A percentile compares a stretch with the other conserved stretches of the same genome.
These are phyloP conservation scores for Hypericum androsaemum DNA, from an alignment of 345 rosid genomes.

Conservation along the genomic window DNA sequence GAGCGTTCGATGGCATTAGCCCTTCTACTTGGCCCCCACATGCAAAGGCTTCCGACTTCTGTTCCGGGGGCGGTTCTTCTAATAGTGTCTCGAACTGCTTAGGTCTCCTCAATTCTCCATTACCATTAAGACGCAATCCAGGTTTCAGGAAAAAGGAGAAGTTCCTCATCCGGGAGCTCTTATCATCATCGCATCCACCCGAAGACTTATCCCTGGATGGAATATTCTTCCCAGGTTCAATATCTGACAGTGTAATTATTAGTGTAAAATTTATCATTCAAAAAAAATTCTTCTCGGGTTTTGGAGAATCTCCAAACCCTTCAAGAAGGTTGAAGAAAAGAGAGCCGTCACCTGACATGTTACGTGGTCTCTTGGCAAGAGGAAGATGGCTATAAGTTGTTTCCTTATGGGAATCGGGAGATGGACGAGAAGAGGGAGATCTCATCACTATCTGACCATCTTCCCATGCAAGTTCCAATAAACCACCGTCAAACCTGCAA, in stretches of 20 bases:
- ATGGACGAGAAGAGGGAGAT: slow-evolving; percentile 11
- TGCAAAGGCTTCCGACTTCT: slow-evolving; percentile 47
- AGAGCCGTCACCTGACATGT: too few species aligned
- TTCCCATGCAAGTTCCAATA: slow-evolving; percentile 30
- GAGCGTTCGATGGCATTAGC: too few species aligned
- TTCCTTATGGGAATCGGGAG: too few species aligned
- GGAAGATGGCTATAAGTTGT: too few species aligned
- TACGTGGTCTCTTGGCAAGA: too few species aligned
- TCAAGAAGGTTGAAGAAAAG: too few species aligned
- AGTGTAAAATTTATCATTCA: too few species aligned
- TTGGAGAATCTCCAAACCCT: neutral
- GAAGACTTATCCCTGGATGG: slow-evolving; percentile 9
- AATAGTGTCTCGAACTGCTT: neutral
- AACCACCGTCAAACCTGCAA: slow-evolving; percentile 31
- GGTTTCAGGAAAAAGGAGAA: slow-evolving; percentile 21
- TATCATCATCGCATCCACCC: too few species aligned
- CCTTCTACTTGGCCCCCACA: neutral
- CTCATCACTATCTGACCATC: slow-evolving; percentile 22
- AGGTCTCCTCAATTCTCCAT: slow-evolving; percentile 1
- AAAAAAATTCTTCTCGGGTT: slow-evolving; percentile 1
- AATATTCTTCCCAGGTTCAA: neutral
- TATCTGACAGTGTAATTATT: too few species aligned
- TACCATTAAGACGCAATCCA: slow-evolving; percentile 1
- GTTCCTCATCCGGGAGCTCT: slow-evolving; percentile 4
- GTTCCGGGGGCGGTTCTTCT: slow-evolving; percentile 20